These are phyloP conservation scores for Crotalaria pallida DNA, from an alignment of 306 rosid species.

Conservation along the genomic window DNA sequence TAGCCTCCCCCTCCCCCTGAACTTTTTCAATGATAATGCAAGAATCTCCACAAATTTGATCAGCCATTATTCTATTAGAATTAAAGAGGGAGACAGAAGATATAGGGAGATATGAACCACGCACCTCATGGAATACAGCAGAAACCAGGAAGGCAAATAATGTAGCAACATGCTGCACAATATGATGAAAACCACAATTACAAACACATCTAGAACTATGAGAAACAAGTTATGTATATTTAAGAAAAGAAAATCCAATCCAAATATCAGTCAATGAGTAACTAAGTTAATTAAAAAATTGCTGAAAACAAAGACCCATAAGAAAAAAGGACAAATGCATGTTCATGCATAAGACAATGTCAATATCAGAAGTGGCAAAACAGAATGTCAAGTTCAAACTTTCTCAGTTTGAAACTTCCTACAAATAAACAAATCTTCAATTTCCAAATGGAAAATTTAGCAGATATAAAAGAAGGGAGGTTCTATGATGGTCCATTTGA, in stretches of 20 bases:
- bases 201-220: neutral
- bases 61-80: neutral
- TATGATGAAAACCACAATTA: slow-evolving; percentile 16
- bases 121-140: slow-evolving; percentile 93
- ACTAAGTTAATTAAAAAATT: neutral
- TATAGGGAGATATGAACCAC: neutral
- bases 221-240: neutral
- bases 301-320: slow-evolving; percentile 8
- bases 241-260: neutral
- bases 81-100: neutral
- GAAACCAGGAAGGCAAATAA: slow-evolving; percentile 73
- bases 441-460: neutral
- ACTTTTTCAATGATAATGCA: neutral
- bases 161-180: slow-evolving; percentile 54
- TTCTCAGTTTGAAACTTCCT: slow-evolving; percentile 1
- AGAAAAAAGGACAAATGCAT: slow-evolving; percentile 2
- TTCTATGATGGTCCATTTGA: too few species aligned
- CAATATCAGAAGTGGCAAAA: slow-evolving; percentile 7
- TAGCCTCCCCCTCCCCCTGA: neutral
- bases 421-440: neutral
- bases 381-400: neutral
- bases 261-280: neutral
- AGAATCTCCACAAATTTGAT: neutral
- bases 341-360: neutral
- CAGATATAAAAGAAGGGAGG: neutral